phyloP scores from a whole-genome alignment of 352 stramenopile genomes.

The Phytophthora idaei region DNA sequence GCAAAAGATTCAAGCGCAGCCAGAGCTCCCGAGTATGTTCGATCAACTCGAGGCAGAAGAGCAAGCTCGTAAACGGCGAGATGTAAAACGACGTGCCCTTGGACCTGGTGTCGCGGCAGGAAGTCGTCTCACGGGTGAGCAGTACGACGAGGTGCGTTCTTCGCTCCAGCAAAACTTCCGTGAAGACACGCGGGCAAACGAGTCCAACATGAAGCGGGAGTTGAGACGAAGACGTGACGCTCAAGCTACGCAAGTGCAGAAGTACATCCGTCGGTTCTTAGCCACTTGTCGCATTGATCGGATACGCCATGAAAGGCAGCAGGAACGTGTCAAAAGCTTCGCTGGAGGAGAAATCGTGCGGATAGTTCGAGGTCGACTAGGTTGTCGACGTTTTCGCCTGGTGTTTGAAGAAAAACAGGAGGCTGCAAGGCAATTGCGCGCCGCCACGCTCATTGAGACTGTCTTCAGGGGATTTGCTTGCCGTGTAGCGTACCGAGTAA shows the following conservation, averaged over 20 bases:
- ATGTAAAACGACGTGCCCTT: conserved; percentile 28
- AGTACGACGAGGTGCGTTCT: conserved; percentile 34
- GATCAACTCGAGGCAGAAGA: conserved; percentile 81
- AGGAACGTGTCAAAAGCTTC: conserved; percentile 48
- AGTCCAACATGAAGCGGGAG: conserved; percentile 54
- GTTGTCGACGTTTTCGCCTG: conserved; percentile 50
- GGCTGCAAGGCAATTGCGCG: conserved; percentile 26
- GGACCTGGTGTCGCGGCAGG: conserved; percentile 6
- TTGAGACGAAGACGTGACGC: conserved; percentile 50
- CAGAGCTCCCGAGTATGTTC: conserved; percentile 77
- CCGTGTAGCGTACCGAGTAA: conserved; percentile 50
- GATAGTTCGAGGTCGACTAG: conserved; percentile 62
- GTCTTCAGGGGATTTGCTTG: conserved; percentile 70
- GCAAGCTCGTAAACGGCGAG: conserved; percentile 45
- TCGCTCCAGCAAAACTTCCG: conserved; percentile 53
- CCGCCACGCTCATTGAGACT: conserved; percentile 64
- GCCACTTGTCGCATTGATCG: conserved; percentile 40
- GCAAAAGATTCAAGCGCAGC: conserved; percentile 39
- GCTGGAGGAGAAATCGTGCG: conserved; percentile 71
- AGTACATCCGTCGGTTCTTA: conserved; percentile 60
- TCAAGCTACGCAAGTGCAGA: conserved; percentile 60
- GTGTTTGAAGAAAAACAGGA: conserved; percentile 29
- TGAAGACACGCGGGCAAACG: conserved; percentile 53
- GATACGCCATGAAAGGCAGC: conserved; percentile 44
- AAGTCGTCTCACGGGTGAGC: conserved; percentile 26